These are phyloP conservation scores for Cymbopogon flexuosus DNA, from an alignment of 202 grass and related monocot genomes.

Conservation along the genomic window DNA sequence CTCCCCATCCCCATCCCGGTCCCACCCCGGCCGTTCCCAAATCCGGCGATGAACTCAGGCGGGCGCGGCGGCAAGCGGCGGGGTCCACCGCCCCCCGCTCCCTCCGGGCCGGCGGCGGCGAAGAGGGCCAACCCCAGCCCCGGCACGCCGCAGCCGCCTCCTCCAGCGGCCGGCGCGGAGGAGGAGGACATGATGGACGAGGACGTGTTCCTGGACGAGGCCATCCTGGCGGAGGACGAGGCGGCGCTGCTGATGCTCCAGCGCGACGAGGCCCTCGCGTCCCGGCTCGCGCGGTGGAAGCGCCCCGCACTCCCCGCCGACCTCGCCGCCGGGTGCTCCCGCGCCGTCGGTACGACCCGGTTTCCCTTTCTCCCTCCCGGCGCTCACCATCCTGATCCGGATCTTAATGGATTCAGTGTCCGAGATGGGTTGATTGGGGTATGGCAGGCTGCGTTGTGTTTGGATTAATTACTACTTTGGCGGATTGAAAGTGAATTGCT, in stretches of 20 bases:
- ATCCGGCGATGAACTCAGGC: constrained; percentile 44
- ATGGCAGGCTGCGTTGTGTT: no score
- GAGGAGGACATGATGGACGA: constrained; percentile 99
- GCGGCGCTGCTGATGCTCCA: constrained; percentile 61
- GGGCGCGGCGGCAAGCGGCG: constrained; percentile 46
- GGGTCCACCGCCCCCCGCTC: background rate
- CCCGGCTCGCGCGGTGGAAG: constrained; percentile 73
- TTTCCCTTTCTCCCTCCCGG: no score
- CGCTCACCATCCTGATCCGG: background rate
- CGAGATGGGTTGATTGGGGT: background rate
- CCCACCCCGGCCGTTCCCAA: background rate
- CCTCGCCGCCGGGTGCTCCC: constrained; percentile 44
- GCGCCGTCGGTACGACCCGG: constrained; percentile 40
- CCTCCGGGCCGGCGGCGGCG: background rate
- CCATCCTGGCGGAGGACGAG: constrained; percentile 67
- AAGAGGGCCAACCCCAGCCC: constrained; percentile 35
- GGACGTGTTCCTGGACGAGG: constrained; percentile 80
- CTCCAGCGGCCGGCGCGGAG: background rate
- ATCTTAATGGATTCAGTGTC: background rate
- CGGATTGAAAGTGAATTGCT: background rate
- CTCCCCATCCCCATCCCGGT: background rate
- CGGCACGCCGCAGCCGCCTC: constrained; percentile 22
- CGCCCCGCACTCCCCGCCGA: constrained; percentile 62
- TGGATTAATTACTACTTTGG: background rate
- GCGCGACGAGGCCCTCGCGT: constrained; percentile 59